Base-by-base conservation (phyloP, 202 grass and related monocot genomes). In the Panicum hallii region DNA sequence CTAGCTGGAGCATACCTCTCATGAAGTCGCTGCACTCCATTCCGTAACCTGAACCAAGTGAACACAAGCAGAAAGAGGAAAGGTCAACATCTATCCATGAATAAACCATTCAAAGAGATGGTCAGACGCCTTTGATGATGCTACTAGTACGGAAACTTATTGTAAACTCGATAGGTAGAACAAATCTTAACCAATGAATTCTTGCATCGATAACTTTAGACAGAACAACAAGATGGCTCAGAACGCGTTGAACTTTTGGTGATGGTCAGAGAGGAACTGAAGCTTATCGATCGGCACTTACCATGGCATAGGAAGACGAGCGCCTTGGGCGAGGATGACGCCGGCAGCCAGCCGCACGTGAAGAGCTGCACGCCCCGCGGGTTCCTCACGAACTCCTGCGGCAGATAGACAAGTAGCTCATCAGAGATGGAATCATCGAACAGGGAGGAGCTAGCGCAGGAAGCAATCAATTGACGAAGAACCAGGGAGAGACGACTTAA, bases 291-390 rank as follows among this genome's bases (percentile, higher is more conserved):
- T 28, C 1, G 12, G 41, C 3, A 44, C 41, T 3, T 16, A 80
- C 79, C 96, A 78, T 99, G 93, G 74, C 96, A 99, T 19, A 99
- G 96, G 84, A 99, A 99, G 89, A 99, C 79, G 34, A 99, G 93
- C 58, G 96, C 96, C 67, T 92, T 99, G 36, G 93, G 86, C 16
- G 93, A 80, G 57, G 90, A 74, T 30, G 89, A 85, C 30, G 78
- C 10, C 11, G 93, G 96, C 41, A 94, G 28, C 96, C 96, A 99
- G 67, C 84, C 86, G 83, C 93, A 99, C 0, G 96, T 99, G 86
- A 95, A 95, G 53, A 99, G 93, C 77, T 84, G 88, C 53, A 91
- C 72, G 6, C 96, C 96, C 82, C 96, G 89, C 7, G 86, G 63
- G 74, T 86, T 99, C 85, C 8, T 84, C 68, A 99, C 92, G 58